These are phyloP conservation scores for Davidsoniella eucalypti DNA, from an alignment of 2,329 filamentous ascomycete species.

Conservation along the genomic window DNA sequence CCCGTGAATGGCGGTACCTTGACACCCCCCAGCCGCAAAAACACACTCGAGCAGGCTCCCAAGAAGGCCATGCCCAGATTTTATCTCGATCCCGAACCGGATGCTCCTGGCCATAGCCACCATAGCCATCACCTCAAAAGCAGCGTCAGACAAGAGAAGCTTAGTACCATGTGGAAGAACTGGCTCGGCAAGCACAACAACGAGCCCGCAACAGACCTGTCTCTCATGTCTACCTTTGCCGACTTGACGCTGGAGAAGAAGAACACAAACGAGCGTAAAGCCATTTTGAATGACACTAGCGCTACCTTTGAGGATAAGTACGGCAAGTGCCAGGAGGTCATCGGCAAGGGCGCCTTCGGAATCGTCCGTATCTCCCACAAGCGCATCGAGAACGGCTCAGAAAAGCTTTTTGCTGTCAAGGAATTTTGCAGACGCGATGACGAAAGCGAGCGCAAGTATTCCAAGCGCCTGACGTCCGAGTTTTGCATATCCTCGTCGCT, in stretches of 20 bases:
- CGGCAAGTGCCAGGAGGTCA: slow-evolving; percentile 93
- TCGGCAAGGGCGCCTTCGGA: slow-evolving; percentile 89
- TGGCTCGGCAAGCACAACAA: slow-evolving; percentile 76
- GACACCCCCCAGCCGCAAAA: slow-evolving; percentile 4
- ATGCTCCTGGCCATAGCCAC: slow-evolving; percentile 62
- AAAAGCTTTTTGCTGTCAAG: slow-evolving; percentile 94
- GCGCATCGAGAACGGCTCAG: slow-evolving; percentile 65
- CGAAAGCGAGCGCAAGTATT: slow-evolving; percentile 93
- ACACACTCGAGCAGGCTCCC: neutral
- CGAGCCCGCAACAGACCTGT: slow-evolving; percentile 61
- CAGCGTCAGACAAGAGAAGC: slow-evolving; percentile 82
- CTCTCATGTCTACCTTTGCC: slow-evolving; percentile 89
- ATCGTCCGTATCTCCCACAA: slow-evolving; percentile 98
- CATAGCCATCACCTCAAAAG: slow-evolving; percentile 85
- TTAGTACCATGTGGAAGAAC: slow-evolving; percentile 78
- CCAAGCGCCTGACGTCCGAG: slow-evolving; percentile 89
- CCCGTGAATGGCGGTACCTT: neutral
- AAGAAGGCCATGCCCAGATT: slow-evolving; percentile 11
- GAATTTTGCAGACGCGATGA: slow-evolving; percentile 90
- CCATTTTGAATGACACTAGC: slow-evolving; percentile 45
- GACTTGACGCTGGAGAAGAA: slow-evolving; percentile 47
- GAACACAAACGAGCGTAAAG: slow-evolving; percentile 11
- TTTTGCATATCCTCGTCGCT: slow-evolving; percentile 97
- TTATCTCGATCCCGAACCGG: slow-evolving; percentile 22
- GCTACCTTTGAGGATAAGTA: slow-evolving; percentile 81